phyloP scores from a whole-genome alignment of 148 eudicot species.

The Rhododendron ferrugineum region DNA sequence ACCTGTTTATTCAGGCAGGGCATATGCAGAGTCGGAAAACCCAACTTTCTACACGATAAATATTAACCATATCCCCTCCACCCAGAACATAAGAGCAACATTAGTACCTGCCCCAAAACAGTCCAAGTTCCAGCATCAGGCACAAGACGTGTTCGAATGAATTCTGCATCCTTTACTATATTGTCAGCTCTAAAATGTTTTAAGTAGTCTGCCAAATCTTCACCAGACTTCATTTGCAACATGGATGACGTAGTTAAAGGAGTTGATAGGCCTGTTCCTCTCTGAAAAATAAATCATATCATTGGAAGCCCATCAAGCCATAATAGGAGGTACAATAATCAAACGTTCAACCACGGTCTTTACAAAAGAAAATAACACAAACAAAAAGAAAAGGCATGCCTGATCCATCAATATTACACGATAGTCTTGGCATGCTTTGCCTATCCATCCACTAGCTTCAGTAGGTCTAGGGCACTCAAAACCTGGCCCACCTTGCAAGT shows the following conservation, averaged over 20 bases:
- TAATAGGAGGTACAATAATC: conserved; percentile 9
- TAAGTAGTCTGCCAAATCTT: conserved; percentile 61
- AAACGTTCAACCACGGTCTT: not conserved
- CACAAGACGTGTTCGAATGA: conserved; percentile 68
- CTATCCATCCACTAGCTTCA: conserved; percentile 87
- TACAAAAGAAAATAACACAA: conserved; percentile 6
- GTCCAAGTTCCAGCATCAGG: conserved; percentile 85
- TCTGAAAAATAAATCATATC: conserved; percentile 42
- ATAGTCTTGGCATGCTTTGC: conserved; percentile 77
- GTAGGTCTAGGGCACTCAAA: conserved; percentile 84
- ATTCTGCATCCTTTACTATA: conserved; percentile 89
- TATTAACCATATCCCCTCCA: not conserved
- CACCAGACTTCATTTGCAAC: conserved; percentile 68
- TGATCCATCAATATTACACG: conserved; percentile 87
- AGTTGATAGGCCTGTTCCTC: conserved; percentile 97
- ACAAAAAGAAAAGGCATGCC: conserved; percentile 34
- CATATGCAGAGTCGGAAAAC: not conserved
- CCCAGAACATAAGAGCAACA: not conserved
- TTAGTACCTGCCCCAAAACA: conserved; percentile 79
- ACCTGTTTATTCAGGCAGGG: not conserved
- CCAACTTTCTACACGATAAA: not conserved
- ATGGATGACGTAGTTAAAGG: conserved; percentile 76
- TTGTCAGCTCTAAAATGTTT: conserved; percentile 86
- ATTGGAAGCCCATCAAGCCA: conserved; percentile 15
- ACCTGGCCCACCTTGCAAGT: conserved; percentile 96